phyloP scores from a whole-genome alignment of 2,329 filamentous ascomycete species.

The Ceratocystis lukuohia region DNA sequence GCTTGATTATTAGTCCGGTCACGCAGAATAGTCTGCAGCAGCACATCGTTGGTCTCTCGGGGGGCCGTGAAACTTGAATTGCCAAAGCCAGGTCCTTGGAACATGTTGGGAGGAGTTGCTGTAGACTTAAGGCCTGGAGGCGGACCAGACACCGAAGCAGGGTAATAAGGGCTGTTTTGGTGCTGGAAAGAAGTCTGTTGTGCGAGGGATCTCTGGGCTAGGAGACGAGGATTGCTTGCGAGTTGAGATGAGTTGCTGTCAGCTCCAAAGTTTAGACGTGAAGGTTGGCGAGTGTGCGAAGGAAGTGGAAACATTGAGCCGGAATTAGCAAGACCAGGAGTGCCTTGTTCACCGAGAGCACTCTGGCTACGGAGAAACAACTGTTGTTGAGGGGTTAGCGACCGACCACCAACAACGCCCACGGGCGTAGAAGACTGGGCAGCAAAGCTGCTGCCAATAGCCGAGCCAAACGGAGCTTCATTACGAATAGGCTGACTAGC shows the following conservation, averaged over 20 bases:
- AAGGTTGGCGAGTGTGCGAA: slow-evolving; percentile 69
- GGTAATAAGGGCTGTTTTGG: slow-evolving; percentile 62
- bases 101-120: slow-evolving; percentile 88
- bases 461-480: slow-evolving; percentile 44
- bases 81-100: slow-evolving; percentile 76
- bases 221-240: slow-evolving; percentile 62
- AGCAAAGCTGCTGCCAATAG: slow-evolving; percentile 42
- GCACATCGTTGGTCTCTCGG: slow-evolving; percentile 57
- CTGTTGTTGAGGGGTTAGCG: slow-evolving; percentile 69
- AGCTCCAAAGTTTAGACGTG: slow-evolving; percentile 76
- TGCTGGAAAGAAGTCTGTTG: slow-evolving; percentile 39
- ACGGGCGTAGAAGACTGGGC: slow-evolving; percentile 38
- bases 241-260: slow-evolving; percentile 54
- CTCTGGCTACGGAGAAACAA: slow-evolving; percentile 52
- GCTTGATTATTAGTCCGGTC: slow-evolving; percentile 42
- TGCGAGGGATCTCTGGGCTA: slow-evolving; percentile 77
- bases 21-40: slow-evolving; percentile 72
- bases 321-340: slow-evolving; percentile 40
- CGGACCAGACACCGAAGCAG: slow-evolving; percentile 75
- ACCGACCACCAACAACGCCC: slow-evolving; percentile 46
- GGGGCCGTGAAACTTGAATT: slow-evolving; percentile 54
- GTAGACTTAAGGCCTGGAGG: slow-evolving; percentile 92
- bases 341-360: slow-evolving; percentile 47
- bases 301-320: slow-evolving; percentile 41
- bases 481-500: slow-evolving; percentile 56